phyloP scores from a whole-genome alignment of 306 rosid species.

The Fragaria iinumae region DNA sequence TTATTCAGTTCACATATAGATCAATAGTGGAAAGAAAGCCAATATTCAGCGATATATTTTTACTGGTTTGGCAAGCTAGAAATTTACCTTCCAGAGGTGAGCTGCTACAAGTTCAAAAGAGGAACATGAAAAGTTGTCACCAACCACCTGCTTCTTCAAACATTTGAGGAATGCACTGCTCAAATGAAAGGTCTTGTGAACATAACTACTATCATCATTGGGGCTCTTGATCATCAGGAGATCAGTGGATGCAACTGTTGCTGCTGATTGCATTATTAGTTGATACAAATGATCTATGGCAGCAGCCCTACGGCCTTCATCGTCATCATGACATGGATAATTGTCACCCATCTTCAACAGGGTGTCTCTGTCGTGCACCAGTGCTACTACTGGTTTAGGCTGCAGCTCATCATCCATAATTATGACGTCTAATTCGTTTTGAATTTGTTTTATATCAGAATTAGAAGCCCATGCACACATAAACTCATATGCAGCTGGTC shows the following conservation, averaged over 20 bases:
- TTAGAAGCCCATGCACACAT: slow-evolving; percentile 67
- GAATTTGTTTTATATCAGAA: slow-evolving; percentile 27
- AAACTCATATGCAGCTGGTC: slow-evolving; percentile 66
- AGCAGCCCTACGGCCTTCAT: slow-evolving; percentile 19
- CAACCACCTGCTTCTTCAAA: slow-evolving; percentile 42
- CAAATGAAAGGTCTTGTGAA: slow-evolving; percentile 52
- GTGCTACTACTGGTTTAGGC: slow-evolving; percentile 14
- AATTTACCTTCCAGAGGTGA: slow-evolving; percentile 77
- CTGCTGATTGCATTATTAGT: slow-evolving; percentile 55
- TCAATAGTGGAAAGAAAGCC: no score
- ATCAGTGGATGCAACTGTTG: slow-evolving; percentile 7
- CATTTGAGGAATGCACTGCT: slow-evolving; percentile 41
- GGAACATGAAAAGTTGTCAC: slow-evolving; percentile 43
- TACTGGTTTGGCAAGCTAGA: background rate
- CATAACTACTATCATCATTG: slow-evolving; percentile 34
- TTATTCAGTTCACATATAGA: background rate
- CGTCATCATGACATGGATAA: background rate
- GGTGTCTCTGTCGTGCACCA: slow-evolving; percentile 65
- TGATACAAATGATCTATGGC: slow-evolving; percentile 68
- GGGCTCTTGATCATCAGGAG: background rate
- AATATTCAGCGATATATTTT: background rate
- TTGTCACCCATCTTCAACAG: slow-evolving; percentile 20
- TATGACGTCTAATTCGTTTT: background rate
- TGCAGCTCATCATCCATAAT: background rate
- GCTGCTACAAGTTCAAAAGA: slow-evolving; percentile 74